Evolutionary conservation across 768 basidiomycete genomes (phyloP).

Genomic region (Auriscalpium vulgare): DNA sequence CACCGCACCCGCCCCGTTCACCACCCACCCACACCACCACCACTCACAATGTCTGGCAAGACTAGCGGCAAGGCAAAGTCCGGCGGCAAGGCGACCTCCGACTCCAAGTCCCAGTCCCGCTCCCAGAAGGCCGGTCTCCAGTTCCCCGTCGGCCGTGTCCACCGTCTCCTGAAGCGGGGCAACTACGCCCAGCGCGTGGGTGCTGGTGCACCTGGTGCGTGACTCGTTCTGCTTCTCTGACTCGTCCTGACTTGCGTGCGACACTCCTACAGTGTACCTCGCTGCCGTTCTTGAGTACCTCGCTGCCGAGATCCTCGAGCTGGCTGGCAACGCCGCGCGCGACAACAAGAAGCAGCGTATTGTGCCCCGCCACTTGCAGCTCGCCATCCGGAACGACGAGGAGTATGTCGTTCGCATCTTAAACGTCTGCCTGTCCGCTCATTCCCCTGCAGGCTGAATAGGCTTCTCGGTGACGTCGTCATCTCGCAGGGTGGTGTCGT

Average conservation of each 20-base stretch:
- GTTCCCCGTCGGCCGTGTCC: slow-evolving; percentile 90
- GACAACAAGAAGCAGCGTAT: slow-evolving; percentile 90
- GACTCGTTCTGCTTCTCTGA: background rate
- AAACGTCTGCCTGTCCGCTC: background rate
- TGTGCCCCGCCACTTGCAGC: slow-evolving; percentile 84
- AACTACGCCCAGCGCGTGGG: slow-evolving; percentile 87
- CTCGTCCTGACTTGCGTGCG: background rate
- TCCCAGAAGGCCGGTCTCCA: slow-evolving; percentile 71
- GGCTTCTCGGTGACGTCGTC: slow-evolving; percentile 76
- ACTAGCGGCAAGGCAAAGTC: slow-evolving; percentile 28
- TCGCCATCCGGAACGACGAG: slow-evolving; percentile 88
- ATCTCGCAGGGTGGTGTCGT: slow-evolving; percentile 90
- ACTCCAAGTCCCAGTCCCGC: slow-evolving; percentile 39
- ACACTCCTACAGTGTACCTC: slow-evolving; percentile 55
- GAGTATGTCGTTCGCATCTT: slow-evolving; percentile 37
- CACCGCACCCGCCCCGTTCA: slow-evolving; percentile 3
- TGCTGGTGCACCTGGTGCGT: slow-evolving; percentile 75
- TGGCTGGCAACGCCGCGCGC: slow-evolving; percentile 79
- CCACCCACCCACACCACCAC: slow-evolving; percentile 6
- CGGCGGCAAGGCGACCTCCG: slow-evolving; percentile 37
- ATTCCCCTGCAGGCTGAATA: slow-evolving; percentile 45
- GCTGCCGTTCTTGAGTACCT: slow-evolving; percentile 89
- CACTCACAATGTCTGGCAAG: slow-evolving; percentile 49
- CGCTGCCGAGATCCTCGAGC: slow-evolving; percentile 86
- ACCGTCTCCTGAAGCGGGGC: slow-evolving; percentile 80